phyloP scores from a whole-genome alignment of 2,329 filamentous ascomycete species.

The Curvularia lunata region DNA sequence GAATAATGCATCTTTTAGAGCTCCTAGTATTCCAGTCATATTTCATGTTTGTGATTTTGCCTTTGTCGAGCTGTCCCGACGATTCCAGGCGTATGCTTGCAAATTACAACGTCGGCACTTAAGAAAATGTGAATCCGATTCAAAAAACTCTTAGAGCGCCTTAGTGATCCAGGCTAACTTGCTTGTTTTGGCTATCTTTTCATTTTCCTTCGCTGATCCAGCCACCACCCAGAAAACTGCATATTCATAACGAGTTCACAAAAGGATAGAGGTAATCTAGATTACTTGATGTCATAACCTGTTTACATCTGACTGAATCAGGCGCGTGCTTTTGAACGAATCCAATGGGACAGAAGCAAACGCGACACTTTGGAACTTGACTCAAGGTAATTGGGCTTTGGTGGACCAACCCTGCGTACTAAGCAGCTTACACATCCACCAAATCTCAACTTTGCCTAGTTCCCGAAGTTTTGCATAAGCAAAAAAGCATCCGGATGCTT shows the following conservation, averaged over 20 bases:
- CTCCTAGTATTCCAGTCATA: background rate
- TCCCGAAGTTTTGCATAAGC: background rate
- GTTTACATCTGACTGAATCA: background rate
- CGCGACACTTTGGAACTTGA: background rate
- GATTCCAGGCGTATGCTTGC: background rate
- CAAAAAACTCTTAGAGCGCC: background rate
- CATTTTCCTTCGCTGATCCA: background rate
- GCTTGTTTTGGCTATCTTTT: background rate
- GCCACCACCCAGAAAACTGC: background rate
- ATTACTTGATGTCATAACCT: background rate
- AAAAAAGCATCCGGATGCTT: background rate
- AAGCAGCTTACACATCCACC: slow-evolving; percentile 3
- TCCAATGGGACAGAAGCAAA: background rate
- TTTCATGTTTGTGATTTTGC: background rate
- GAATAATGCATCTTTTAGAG: background rate
- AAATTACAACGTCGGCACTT: too few relatives aligned
- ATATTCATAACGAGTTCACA: background rate
- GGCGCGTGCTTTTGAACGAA: background rate
- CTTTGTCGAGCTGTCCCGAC: background rate
- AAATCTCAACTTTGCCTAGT: slow-evolving; percentile 1
- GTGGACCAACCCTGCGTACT: background rate
- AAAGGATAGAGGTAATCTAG: background rate
- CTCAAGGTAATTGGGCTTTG: background rate
- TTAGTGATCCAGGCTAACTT: background rate
- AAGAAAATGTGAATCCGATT: too few relatives aligned